Conservation (phyloP, 1,284 basidiomycete species). For the Boletus hoseneyae region DNA sequence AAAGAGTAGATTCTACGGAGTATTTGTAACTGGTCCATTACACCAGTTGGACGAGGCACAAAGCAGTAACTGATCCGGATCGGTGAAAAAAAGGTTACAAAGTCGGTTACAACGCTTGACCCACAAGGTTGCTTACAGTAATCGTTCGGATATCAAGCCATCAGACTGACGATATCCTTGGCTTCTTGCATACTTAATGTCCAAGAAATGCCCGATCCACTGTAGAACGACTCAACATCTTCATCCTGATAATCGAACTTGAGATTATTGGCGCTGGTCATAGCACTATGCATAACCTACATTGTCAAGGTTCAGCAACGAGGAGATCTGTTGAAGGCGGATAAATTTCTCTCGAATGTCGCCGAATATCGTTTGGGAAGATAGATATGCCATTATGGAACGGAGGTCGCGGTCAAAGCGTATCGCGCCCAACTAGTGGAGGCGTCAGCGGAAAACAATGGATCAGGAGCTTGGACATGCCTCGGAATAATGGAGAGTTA, state of each 20-base stretch:
- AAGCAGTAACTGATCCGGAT: background rate
- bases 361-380: slow-evolving; percentile 82
- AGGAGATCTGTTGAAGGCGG: slow-evolving; percentile 90
- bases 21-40: background rate
- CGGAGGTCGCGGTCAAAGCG: slow-evolving; percentile 94
- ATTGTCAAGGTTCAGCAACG: slow-evolving; percentile 84
- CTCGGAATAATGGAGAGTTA: slow-evolving; percentile 85
- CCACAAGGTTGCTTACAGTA: background rate
- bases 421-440: slow-evolving; percentile 84
- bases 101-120: background rate
- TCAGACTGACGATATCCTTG: slow-evolving; percentile 63
- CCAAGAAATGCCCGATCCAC: slow-evolving; percentile 89
- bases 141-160: slow-evolving; percentile 39
- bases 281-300: slow-evolving; percentile 43
- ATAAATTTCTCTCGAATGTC: slow-evolving; percentile 90
- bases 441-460: slow-evolving; percentile 10
- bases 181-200: slow-evolving; percentile 78
- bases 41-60: background rate
- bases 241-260: slow-evolving; percentile 63
- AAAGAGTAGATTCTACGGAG: too few relatives aligned
- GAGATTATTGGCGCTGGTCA: slow-evolving; percentile 5
- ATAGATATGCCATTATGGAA: slow-evolving; percentile 78
- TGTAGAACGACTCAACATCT: slow-evolving; percentile 89
- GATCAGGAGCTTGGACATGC: slow-evolving; percentile 37
- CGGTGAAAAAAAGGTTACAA: background rate